phyloP scores from a whole-genome alignment of 2,329 filamentous ascomycete genomes.

The Scedosporium dehoogii region DNA sequence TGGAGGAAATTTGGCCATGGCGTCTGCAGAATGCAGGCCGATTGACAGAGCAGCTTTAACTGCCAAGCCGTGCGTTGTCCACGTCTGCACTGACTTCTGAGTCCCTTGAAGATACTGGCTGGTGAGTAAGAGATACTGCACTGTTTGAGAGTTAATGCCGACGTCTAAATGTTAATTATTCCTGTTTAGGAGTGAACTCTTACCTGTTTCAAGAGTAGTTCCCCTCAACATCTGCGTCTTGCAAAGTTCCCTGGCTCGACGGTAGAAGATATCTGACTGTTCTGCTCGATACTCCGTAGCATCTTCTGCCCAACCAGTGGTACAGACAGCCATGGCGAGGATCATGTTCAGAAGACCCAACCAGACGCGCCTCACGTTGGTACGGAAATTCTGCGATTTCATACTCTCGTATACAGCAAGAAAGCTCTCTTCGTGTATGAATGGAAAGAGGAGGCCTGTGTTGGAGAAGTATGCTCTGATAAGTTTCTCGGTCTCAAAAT shows the following conservation, averaged over 20 bases:
- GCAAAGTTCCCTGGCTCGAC: slow-evolving; percentile 28
- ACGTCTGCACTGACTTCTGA: slow-evolving; percentile 37
- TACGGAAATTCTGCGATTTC: slow-evolving; percentile 13
- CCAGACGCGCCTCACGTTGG: slow-evolving; percentile 29
- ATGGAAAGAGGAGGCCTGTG: slow-evolving; percentile 20
- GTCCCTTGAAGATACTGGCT: slow-evolving; percentile 41
- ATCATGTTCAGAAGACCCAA: slow-evolving; percentile 35
- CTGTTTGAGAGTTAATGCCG: slow-evolving; percentile 13
- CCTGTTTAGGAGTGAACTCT: neutral
- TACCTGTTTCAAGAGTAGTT: slow-evolving; percentile 30
- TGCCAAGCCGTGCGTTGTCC: slow-evolving; percentile 39
- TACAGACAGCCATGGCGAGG: slow-evolving; percentile 30
- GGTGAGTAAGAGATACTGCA: slow-evolving; percentile 35
- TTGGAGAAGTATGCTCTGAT: slow-evolving; percentile 17
- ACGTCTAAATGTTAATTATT: neutral
- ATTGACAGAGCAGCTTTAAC: slow-evolving; percentile 37
- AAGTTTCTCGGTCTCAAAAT: slow-evolving; percentile 12
- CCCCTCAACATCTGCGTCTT: slow-evolving; percentile 25
- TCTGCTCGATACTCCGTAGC: slow-evolving; percentile 22
- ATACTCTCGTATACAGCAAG: slow-evolving; percentile 12
- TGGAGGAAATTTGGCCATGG: slow-evolving; percentile 21
- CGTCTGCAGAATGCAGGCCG: slow-evolving; percentile 33
- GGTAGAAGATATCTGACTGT: slow-evolving; percentile 30
- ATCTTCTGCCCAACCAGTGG: slow-evolving; percentile 15
- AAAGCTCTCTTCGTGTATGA: slow-evolving; percentile 17